Percentiles rank a stretch among this genome's conserved stretches.
These are phyloP conservation scores for Prunella vulgaris DNA, from an alignment of 257 asterid species.

Conservation along the genomic window DNA sequence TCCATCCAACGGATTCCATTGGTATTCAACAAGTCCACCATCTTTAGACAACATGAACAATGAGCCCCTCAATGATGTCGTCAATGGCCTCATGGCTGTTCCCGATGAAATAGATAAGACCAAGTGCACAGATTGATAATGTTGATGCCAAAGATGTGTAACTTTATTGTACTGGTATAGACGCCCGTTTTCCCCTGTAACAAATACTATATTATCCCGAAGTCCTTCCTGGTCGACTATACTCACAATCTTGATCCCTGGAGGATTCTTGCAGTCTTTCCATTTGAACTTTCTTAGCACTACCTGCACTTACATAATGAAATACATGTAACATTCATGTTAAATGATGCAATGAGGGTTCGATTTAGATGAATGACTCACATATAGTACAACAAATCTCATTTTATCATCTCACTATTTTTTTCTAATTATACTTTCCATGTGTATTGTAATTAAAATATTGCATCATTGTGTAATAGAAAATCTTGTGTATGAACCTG, in stretches of 20 bases:
- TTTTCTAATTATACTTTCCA: no score
- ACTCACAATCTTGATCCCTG: constrained; percentile 45
- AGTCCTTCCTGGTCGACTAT: constrained; percentile 79
- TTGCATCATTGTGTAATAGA: no score
- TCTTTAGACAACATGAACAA: constrained; percentile 68
- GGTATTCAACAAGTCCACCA: constrained; percentile 76
- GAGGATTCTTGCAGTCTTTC: constrained; percentile 78
- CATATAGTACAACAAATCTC: no score
- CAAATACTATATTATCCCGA: constrained; percentile 68
- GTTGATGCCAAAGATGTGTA: constrained; percentile 75
- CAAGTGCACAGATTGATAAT: constrained; percentile 78
- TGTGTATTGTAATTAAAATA: no score
- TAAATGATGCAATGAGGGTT: no score
- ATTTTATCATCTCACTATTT: no score
- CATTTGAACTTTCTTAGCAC: constrained; percentile 79
- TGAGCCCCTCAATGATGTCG: constrained; percentile 51
- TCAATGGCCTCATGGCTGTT: constrained; percentile 51
- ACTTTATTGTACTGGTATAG: constrained; percentile 83
- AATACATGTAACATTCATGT: no score
- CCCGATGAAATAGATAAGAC: constrained; percentile 61
- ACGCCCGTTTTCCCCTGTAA: constrained; percentile 55
- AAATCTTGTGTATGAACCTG: no score
- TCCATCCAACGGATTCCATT: constrained; percentile 54
- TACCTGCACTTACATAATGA: no score
- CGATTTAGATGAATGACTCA: no score